phyloP scores from a whole-genome alignment of 2,329 filamentous ascomycete genomes.

The Coniella lustricola region DNA sequence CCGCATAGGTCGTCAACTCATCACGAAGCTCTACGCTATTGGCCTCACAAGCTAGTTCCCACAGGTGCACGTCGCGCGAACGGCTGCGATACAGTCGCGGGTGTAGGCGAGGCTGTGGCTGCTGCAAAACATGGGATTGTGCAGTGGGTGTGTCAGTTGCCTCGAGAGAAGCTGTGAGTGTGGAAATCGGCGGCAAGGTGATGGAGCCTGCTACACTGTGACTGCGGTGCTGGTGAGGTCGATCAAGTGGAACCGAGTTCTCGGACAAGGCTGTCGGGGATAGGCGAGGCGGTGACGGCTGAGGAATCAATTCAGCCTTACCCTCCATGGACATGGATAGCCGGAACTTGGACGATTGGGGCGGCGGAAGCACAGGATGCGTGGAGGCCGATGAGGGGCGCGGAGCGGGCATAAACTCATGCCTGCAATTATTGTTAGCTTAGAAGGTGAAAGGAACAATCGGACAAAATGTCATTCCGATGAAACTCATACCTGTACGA shows the following conservation, averaged over 20 bases:
- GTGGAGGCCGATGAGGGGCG: conserved; percentile 36
- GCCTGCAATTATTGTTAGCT: conserved; percentile 25
- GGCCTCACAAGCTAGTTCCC: conserved; percentile 85
- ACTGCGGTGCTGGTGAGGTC: conserved; percentile 58
- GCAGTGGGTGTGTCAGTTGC: conserved; percentile 11
- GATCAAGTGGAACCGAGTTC: conserved; percentile 37
- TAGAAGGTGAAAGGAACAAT: neutral
- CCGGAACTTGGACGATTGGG: conserved; percentile 54
- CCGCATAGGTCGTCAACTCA: conserved; percentile 67
- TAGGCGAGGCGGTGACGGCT: conserved; percentile 43
- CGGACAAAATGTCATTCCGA: neutral
- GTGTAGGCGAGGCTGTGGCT: conserved; percentile 33
- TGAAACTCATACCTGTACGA: conserved; percentile 30
- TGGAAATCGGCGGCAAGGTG: conserved; percentile 50
- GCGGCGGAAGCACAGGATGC: conserved; percentile 27
- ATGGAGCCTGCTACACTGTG: conserved; percentile 58
- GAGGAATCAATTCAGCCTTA: conserved; percentile 79
- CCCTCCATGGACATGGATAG: conserved; percentile 82
- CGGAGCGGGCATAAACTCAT: conserved; percentile 37
- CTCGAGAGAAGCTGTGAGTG: conserved; percentile 38
- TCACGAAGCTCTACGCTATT: conserved; percentile 69
- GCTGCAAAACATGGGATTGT: conserved; percentile 23
- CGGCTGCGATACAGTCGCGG: conserved; percentile 59
- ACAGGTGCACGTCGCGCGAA: conserved; percentile 79
- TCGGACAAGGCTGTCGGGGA: conserved; percentile 21